Evolutionary conservation across 192 early-diverging fungal genomes (phyloP).

Genomic region (Nowakowskiella sp.): DNA sequence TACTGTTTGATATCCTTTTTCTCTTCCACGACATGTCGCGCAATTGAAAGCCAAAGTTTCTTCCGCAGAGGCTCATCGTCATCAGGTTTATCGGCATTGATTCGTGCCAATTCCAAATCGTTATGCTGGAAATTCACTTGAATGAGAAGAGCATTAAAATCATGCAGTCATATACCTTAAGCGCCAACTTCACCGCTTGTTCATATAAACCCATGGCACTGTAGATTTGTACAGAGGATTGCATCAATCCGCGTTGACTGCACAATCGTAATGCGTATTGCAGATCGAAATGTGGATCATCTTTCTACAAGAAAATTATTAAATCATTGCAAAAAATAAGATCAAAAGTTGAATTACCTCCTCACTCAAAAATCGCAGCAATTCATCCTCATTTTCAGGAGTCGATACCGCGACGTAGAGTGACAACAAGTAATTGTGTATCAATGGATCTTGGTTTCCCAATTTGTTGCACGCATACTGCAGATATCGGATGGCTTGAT

Average conservation of each 20-base stretch:
- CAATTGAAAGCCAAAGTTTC: constrained; percentile 91
- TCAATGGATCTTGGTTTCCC: constrained; percentile 72
- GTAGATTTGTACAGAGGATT: constrained; percentile 87
- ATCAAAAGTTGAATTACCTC: constrained; percentile 39
- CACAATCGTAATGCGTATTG: constrained; percentile 90
- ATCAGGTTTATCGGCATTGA: constrained; percentile 87
- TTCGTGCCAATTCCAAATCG: constrained; percentile 83
- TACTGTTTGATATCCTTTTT: constrained; percentile 76
- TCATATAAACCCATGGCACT: constrained; percentile 80
- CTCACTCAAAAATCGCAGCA: constrained; percentile 68
- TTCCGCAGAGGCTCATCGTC: constrained; percentile 75
- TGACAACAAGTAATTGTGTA: constrained; percentile 90
- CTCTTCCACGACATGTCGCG: constrained; percentile 78
- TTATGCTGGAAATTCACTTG: constrained; percentile 39
- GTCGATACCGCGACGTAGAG: constrained; percentile 63
- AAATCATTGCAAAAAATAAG: constrained; percentile 7
- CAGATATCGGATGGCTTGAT: constrained; percentile 86
- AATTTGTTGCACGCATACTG: constrained; percentile 70
- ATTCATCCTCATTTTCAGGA: constrained; percentile 41
- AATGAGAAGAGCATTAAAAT: background rate
- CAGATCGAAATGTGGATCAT: constrained; percentile 75
- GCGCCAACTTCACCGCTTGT: constrained; percentile 83
- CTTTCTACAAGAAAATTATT: constrained; percentile 42
- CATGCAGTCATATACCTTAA: constrained; percentile 54
- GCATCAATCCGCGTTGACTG: constrained; percentile 68